Conservation (phyloP, 2,329 filamentous ascomycete genomes). For the Drechslerella coelobrocha region DNA sequence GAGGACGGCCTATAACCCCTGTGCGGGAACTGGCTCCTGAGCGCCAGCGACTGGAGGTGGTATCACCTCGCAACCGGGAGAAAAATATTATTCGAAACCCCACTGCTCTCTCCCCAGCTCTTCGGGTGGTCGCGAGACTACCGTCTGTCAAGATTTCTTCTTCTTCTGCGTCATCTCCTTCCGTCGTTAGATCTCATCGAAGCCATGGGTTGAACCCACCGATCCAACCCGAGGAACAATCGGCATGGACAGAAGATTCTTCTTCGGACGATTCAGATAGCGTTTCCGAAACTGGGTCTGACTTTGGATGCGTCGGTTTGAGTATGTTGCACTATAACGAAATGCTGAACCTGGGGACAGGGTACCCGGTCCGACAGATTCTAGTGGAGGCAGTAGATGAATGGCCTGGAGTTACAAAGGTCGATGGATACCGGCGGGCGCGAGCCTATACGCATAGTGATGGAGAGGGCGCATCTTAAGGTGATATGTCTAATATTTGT, state of each 20-base stretch:
- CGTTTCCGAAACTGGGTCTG: constrained; percentile 17
- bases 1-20: too few species aligned
- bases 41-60: neutral
- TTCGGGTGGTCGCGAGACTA: neutral
- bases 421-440: constrained; percentile 17
- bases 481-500: neutral
- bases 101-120: neutral
- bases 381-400: constrained; percentile 46
- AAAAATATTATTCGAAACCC: neutral
- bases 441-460: neutral
- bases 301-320: constrained; percentile 59
- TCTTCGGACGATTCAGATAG: neutral
- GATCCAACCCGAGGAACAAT: neutral
- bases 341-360: constrained; percentile 56
- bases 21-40: too few species aligned
- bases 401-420: constrained; percentile 29
- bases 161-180: neutral
- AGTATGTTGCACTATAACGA: constrained; percentile 59
- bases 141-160: too few species aligned
- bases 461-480: neutral
- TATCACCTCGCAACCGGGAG: neutral
- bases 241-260: neutral
- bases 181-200: neutral
- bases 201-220: neutral
- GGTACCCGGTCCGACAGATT: constrained; percentile 57